These are phyloP conservation scores for Simmondsia chinensis DNA, from an alignment of 148 eudicot genomes.

Conservation along the genomic window DNA sequence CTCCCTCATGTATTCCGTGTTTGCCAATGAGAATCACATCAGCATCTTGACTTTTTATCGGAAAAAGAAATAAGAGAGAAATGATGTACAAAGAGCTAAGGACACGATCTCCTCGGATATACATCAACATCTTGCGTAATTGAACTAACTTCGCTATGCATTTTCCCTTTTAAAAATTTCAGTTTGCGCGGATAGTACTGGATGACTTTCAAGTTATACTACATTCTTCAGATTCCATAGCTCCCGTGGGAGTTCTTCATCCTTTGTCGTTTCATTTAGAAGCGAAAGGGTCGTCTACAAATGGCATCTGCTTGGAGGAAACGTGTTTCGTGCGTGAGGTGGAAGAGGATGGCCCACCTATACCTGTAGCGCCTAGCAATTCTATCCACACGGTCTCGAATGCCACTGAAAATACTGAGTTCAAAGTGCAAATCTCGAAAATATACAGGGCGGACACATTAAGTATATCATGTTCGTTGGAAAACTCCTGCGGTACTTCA, in stretches of 20 bases:
- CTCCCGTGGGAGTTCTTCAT: slow-evolving; percentile 96
- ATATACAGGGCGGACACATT: slow-evolving; percentile 33
- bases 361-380: slow-evolving; percentile 15
- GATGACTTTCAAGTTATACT: slow-evolving; percentile 68
- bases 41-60: too few relatives aligned
- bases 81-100: too few relatives aligned
- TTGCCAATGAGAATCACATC: too few relatives aligned
- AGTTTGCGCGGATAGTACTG: slow-evolving; percentile 86
- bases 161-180: slow-evolving; percentile 18
- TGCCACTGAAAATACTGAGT: slow-evolving; percentile 8
- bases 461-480: slow-evolving; percentile 74
- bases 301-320: slow-evolving; percentile 25
- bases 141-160: too few relatives aligned
- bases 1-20: too few relatives aligned
- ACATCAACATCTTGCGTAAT: too few relatives aligned
- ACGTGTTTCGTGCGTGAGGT: slow-evolving; percentile 50
- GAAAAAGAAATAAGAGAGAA: too few relatives aligned
- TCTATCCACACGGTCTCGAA: slow-evolving; percentile 13
- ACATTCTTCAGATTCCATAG: slow-evolving; percentile 84
- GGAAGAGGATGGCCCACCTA: slow-evolving; percentile 35
- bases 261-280: slow-evolving; percentile 83
- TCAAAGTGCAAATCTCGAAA: slow-evolving; percentile 42
- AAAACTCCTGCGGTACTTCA: slow-evolving; percentile 26
- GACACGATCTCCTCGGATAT: too few relatives aligned
- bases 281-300: slow-evolving; percentile 30